Base-by-base conservation (phyloP, 2,329 filamentous ascomycete species). In the Apiospora pterosperma region DNA sequence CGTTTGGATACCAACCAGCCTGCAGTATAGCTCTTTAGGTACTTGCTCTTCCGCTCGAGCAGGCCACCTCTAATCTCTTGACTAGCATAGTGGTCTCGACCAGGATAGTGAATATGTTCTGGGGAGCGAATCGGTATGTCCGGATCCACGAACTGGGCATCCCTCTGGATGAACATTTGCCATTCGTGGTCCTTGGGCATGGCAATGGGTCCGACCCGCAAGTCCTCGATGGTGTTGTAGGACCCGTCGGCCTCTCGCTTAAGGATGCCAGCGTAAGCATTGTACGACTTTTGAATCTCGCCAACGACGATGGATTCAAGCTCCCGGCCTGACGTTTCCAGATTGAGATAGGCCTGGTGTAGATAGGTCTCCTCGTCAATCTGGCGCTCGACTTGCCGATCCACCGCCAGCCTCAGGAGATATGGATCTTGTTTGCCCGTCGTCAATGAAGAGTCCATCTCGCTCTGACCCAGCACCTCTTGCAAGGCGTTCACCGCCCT, bases 211-310 rank as follows among this genome's bases (percentile, higher is more conserved):
- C 95, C 94, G 42, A 85, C 87, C 52, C 92, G 91, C 2, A 99
- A 87, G 72, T 91, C 91, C 65, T 97, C 93, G 12, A 95, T 86
- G 2, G 92, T 85, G 63, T 86, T 85, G 73, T 93, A 92, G 38
- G 91, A 88, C 63, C 92, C 89, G 69, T 97, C 93, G 11, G 93
- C 92, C 75, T 98, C 95, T 59, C 93, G 90, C 81, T 95, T 97
- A 66, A 98, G 82, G 68, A 98, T 97, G 62, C 90, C 91, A 28
- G 94, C 92, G 71, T 97, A 93, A 2, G 94, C 93, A 72, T 96
- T 97, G 81, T 97, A 98, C 0, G 96, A 93, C 77, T 98, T 98
- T 75, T 99, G 96, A 48, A 99, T 96, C 78, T 99, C 96, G 69
- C 94, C 93, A 16, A 99, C 93, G 0, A 99, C 93, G 68, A 99